Conservation (phyloP, 371 early-diverging fungal genomes). For the Actinomortierella ambigua region DNA sequence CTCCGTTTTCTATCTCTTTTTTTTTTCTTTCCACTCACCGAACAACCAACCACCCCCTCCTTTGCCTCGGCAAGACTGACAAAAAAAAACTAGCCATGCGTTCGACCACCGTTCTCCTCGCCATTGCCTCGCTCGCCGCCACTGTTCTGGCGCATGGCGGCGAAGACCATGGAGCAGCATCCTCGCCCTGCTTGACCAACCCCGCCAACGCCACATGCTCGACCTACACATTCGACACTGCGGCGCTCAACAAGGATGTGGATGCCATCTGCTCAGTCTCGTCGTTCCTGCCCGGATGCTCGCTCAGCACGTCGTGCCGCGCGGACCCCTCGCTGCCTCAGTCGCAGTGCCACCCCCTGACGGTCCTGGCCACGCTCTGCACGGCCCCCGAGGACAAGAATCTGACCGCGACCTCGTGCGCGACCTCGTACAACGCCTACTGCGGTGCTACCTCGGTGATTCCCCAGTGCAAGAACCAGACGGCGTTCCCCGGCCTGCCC, state of each 20-base stretch:
- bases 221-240: slow-evolving; percentile 19
- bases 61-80: too few relatives aligned
- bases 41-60: background rate
- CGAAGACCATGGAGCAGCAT: slow-evolving; percentile 5
- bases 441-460: slow-evolving; percentile 33
- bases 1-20: slow-evolving; percentile 2
- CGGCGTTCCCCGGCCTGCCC: slow-evolving; percentile 39
- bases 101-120: slow-evolving; percentile 21
- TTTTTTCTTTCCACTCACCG: slow-evolving; percentile 6
- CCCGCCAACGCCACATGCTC: slow-evolving; percentile 39
- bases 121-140: slow-evolving; percentile 24
- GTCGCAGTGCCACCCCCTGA: slow-evolving; percentile 34
- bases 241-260: slow-evolving; percentile 25
- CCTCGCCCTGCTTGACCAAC: slow-evolving; percentile 37
- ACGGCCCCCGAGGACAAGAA: slow-evolving; percentile 22
- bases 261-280: slow-evolving; percentile 30
- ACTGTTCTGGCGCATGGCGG: slow-evolving; percentile 30
- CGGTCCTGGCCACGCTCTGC: slow-evolving; percentile 42
- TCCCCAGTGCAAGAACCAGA: slow-evolving; percentile 32
- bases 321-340: slow-evolving; percentile 25
- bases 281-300: slow-evolving; percentile 46
- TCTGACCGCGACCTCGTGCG: slow-evolving; percentile 23
- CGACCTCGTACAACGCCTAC: slow-evolving; percentile 33
- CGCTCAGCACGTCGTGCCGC: slow-evolving; percentile 35
- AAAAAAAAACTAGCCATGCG: slow-evolving; percentile 33